Conservation (phyloP, 1,139 yeast genomes). For the Kazachstania sp. region DNA sequence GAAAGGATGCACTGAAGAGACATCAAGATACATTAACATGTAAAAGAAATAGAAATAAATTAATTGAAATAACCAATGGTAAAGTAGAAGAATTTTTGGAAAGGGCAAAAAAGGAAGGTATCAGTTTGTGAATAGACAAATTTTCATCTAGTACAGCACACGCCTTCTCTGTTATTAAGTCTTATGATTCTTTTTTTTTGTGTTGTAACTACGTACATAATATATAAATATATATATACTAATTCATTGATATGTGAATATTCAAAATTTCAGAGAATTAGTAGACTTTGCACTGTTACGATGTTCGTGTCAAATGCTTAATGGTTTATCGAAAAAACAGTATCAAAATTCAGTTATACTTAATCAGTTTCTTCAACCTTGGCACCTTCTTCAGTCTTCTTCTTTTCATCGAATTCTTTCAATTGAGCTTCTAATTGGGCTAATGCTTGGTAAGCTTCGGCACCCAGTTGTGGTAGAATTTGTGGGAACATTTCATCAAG, state of each 20-base stretch:
- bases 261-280: too few species aligned
- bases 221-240: too few species aligned
- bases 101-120: slow-evolving; percentile 17
- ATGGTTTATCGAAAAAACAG: too few species aligned
- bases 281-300: too few species aligned
- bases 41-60: slow-evolving; percentile 52
- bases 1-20: slow-evolving; percentile 71
- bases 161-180: background rate
- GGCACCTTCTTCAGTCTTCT: slow-evolving; percentile 19
- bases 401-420: slow-evolving; percentile 43
- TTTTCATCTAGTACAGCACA: background rate
- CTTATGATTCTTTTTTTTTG: background rate
- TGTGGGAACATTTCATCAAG: slow-evolving; percentile 90
- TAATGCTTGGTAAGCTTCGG: slow-evolving; percentile 87
- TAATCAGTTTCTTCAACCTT: slow-evolving; percentile 12
- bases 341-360: slow-evolving; percentile 5
- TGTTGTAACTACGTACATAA: slow-evolving; percentile 1
- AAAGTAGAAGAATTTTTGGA: slow-evolving; percentile 25
- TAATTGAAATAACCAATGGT: slow-evolving; percentile 26
- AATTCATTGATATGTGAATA: too few species aligned
- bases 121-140: slow-evolving; percentile 8
- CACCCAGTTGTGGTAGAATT: slow-evolving; percentile 93
- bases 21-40: slow-evolving; percentile 67
- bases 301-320: too few species aligned
- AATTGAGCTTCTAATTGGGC: slow-evolving; percentile 85